phyloP scores from a whole-genome alignment of 306 rosid species.

The Luffa aegyptiaca region DNA sequence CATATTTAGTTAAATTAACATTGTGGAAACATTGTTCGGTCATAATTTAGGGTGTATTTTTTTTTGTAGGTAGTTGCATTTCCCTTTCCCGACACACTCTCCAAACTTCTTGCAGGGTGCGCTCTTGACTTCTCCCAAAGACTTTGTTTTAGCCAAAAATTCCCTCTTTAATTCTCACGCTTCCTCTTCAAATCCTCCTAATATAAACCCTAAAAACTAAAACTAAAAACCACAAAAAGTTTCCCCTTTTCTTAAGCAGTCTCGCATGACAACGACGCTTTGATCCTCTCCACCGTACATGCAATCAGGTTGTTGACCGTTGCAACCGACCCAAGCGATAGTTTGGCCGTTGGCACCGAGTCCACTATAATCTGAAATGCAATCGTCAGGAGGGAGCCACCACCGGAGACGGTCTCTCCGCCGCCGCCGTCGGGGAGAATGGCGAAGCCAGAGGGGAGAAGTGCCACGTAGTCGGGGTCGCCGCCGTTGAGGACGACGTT shows the following conservation, averaged over 20 bases:
- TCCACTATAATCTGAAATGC: conserved; percentile 96
- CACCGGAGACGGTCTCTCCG: conserved; percentile 42
- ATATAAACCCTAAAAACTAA: not conserved
- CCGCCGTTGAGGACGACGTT: conserved; percentile 86
- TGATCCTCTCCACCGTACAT: conserved; percentile 89
- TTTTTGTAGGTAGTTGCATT: too few species aligned
- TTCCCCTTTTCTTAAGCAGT: conserved; percentile 13
- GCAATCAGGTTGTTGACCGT: conserved; percentile 89
- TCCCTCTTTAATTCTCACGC: too few species aligned
- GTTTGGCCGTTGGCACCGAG: conserved; percentile 85
- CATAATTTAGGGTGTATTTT: too few species aligned
- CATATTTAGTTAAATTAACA: too few species aligned
- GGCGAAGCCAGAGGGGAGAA: conserved; percentile 93
- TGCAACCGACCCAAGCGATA: conserved; percentile 89
- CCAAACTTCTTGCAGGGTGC: not conserved
- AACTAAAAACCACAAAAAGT: not conserved
- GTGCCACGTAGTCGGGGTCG: conserved; percentile 90
- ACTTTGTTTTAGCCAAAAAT: not conserved
- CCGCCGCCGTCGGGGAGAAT: conserved; percentile 75
- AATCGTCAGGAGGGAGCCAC: conserved; percentile 84
- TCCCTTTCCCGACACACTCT: not conserved
- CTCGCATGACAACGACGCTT: conserved; percentile 65
- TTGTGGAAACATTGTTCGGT: too few species aligned
- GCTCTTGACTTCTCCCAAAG: conserved; percentile 13
- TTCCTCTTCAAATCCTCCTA: not conserved